phyloP scores from a whole-genome alignment of 2,329 filamentous ascomycete genomes.

The Epichloe scottii region DNA sequence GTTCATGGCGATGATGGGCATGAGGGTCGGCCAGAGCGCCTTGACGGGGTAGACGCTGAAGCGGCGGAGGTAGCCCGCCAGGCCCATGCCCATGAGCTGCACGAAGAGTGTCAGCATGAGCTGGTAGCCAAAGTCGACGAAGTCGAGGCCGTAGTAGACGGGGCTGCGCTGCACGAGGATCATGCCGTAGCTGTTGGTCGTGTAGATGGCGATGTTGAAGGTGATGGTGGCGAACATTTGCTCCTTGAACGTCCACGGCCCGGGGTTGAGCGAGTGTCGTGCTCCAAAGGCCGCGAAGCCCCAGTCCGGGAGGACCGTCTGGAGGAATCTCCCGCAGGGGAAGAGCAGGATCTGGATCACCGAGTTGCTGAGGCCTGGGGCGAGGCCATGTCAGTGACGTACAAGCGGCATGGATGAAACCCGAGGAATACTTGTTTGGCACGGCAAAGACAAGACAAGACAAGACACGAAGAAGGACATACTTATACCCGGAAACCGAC shows the following conservation, averaged over 20 bases:
- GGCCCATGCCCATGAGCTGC: slow-evolving; percentile 42
- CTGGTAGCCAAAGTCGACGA: slow-evolving; percentile 31
- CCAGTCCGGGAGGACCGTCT: slow-evolving; percentile 30
- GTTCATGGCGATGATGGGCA: slow-evolving; percentile 36
- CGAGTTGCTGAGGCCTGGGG: slow-evolving; percentile 18
- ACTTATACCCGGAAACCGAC: slow-evolving; percentile 25
- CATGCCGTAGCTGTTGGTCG: slow-evolving; percentile 34
- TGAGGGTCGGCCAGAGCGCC: slow-evolving; percentile 38
- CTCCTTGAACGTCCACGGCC: slow-evolving; percentile 44
- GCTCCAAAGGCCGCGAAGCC: slow-evolving; percentile 28
- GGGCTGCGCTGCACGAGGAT: slow-evolving; percentile 33
- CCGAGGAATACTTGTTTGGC: too few relatives aligned
- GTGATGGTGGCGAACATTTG: slow-evolving; percentile 48
- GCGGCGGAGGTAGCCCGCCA: slow-evolving; percentile 35
- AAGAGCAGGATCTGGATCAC: slow-evolving; percentile 32
- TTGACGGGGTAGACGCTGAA: slow-evolving; percentile 40
- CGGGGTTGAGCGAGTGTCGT: slow-evolving; percentile 36
- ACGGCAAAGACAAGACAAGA: too few relatives aligned
- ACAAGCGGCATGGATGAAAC: too few relatives aligned
- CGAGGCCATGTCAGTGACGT: background rate
- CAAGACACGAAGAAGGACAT: background rate
- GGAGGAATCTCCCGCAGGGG: slow-evolving; percentile 25
- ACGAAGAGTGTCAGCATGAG: slow-evolving; percentile 32
- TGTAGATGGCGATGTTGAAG: slow-evolving; percentile 38
- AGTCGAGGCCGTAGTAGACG: slow-evolving; percentile 29